Evolutionary conservation across 2,329 filamentous ascomycete genomes (phyloP).

Genomic region (Sporothrix globosa): DNA sequence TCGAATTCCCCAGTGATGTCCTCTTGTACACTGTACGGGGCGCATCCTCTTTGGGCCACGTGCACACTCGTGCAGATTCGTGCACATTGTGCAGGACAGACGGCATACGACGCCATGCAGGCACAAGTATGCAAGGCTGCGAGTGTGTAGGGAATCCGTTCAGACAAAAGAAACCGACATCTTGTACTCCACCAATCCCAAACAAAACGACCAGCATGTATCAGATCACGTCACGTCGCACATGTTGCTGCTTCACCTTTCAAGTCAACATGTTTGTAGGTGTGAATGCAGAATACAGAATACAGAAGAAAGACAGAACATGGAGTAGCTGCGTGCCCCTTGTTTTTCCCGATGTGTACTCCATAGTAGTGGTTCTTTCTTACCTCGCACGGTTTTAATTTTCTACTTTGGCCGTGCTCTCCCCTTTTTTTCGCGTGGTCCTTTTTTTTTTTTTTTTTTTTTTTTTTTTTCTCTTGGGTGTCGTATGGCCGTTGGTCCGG

Average conservation of each 20-base stretch:
- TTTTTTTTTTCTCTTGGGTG: background rate
- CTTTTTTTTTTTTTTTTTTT: background rate
- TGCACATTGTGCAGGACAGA: background rate
- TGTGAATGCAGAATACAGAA: too few species aligned
- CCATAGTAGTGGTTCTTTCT: too few species aligned
- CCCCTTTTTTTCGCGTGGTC: background rate
- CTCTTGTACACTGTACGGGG: background rate
- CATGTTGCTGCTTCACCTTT: background rate
- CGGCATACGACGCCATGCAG: background rate
- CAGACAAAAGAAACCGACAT: background rate
- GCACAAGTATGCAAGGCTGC: conserved; percentile 17
- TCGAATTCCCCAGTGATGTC: too few species aligned
- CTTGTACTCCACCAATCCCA: background rate
- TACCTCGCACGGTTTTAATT: too few species aligned
- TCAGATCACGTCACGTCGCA: background rate
- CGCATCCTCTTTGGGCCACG: conserved; percentile 13
- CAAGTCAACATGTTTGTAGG: background rate
- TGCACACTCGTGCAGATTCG: background rate
- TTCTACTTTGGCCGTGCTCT: background rate
- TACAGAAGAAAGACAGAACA: too few species aligned
- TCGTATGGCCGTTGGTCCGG: too few species aligned
- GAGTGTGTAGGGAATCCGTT: too few species aligned
- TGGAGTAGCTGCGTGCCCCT: too few species aligned
- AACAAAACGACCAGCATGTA: conserved; percentile 1
- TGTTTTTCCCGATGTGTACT: too few species aligned